Evolutionary conservation across 495 filamentous ascomycete genomes (phyloP), one percentile per base, ranked within the genome.

Genomic region (Pyrenopolyporus hunteri): DNA sequence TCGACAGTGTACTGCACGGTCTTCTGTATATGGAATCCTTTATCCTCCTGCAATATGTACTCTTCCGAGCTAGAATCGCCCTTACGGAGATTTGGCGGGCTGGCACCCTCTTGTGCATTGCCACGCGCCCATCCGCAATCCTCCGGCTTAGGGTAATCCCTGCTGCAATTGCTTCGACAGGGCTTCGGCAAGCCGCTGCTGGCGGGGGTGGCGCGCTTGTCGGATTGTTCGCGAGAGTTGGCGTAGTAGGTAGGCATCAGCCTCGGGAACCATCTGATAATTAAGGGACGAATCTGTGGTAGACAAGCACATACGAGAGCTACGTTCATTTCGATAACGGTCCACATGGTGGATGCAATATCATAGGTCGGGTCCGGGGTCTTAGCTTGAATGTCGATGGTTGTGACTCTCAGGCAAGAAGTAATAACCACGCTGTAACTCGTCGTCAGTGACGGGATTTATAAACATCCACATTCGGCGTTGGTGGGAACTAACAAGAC

Each of bases 251-350:
- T 9, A 4, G 67, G 64, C 59, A 68, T 64, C 45, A 68, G 23
- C 10, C 35, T 59, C 1, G 67, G 67, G 64, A 70, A 70, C 40
- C 67, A 48, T 16, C 47, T 63, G 37, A 69, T 49, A 16, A 71
- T 65, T 11, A 71, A 33, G 4, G 60, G 60, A 4, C 62, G 69
- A 25, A 64, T 66, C 42, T 61, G 57, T 14, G 80, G 80, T 11
- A 83, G 71, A 50, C 75, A 81, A 31, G 79, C 79, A 57, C 76
- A 81, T 20, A 82, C 75, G 45, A 82, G 76, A 6, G 74, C 78
- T 3, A 77, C 64, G 47, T 78, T 76, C 44, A 75, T 70, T 54
- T 82, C 80, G 33, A 78, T 72, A 6, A 78, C 62, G 2, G 78
- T 78, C 78, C 77, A 83, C 68, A 79, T 76, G 0, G 74, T 76